Evolutionary conservation across 805 yeast genomes (phyloP), one percentile per base, ranked within the genome.

Genomic region (Soucietia sequanensis): DNA sequence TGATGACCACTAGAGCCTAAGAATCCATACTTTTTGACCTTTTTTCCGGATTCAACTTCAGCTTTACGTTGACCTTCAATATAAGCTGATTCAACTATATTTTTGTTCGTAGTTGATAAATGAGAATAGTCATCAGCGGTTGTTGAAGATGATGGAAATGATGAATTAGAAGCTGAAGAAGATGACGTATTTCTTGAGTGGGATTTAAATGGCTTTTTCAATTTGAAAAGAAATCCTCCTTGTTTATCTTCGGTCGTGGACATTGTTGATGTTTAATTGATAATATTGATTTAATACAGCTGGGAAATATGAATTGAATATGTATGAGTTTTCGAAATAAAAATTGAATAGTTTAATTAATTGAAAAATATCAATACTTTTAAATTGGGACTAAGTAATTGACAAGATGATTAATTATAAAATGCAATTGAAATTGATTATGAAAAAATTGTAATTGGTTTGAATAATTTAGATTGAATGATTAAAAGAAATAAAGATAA

Each of bases 131-230:
- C 34, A 11, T 26, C 43, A 13, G 37, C 29, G 14, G 41, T 13
- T 10, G 34, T 19, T 9, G 35, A 31, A 16, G 41, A 35, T 16
- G 39, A 26, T 23, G 36, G 30, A 7, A 39, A 31, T 19, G 30
- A 37, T 27, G 48, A 30, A n/a, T n/a, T n/a, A n/a, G n/a, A n/a
- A n/a, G n/a, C n/a, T 23, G 36, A 30, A 7, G 42, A 31, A 23
- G 30, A 37, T 27, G 48, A 30, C 33, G 40, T 27, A 32, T 44
- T n/a, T 27, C 37, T 12, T 26, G 38, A 27, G 34, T 32, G 34
- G 32, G 45, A 41, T 32, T 37, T 45, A 41, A 55, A 55, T 9
- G 58, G 56, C 23, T 54, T 47, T 28, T 42, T 51, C 30, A 55
- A 41, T 33, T 54, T 54, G 35, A 39, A 35, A n/a, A n/a, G n/a